Conservation (phyloP, 2,329 filamentous ascomycete genomes). For the Verruconis gallopava region DNA sequence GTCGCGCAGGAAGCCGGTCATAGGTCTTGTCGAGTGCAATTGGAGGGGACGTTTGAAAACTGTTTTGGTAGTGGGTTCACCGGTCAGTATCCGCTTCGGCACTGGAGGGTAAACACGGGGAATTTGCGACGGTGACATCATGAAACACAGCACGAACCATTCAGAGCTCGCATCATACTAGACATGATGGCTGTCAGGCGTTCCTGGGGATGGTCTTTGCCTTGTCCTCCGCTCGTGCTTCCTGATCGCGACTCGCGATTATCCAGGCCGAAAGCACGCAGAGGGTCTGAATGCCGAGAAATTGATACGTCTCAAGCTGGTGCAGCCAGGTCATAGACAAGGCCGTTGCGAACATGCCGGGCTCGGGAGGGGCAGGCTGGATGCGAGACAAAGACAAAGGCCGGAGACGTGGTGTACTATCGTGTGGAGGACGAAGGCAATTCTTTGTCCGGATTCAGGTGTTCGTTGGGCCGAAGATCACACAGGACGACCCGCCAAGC, state of each 20-base stretch:
- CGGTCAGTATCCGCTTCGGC: too few relatives aligned
- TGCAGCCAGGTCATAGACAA: neutral
- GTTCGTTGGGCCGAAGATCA: too few relatives aligned
- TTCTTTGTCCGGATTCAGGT: too few relatives aligned
- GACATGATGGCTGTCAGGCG: neutral
- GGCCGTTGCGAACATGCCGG: neutral
- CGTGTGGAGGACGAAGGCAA: too few relatives aligned
- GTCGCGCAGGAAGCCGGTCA: conserved; percentile 48
- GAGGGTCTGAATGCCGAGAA: conserved; percentile 1
- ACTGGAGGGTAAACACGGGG: too few relatives aligned
- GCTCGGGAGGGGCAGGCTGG: too few relatives aligned
- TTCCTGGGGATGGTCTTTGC: neutral
- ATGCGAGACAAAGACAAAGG: too few relatives aligned
- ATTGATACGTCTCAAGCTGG: neutral
- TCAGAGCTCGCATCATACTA: neutral
- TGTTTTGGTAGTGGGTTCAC: too few relatives aligned
- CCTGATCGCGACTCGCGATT: neutral
- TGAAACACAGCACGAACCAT: neutral
- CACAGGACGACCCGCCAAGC: too few relatives aligned
- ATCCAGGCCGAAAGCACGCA: neutral
- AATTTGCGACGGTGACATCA: too few relatives aligned
- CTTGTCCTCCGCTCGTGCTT: neutral
- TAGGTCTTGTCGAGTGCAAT: conserved; percentile 43
- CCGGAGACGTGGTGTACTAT: too few relatives aligned
- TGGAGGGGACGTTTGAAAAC: conserved; percentile 47